phyloP scores from a whole-genome alignment of 2,329 filamentous ascomycete species.

The Curvularia hawaiiensis region DNA sequence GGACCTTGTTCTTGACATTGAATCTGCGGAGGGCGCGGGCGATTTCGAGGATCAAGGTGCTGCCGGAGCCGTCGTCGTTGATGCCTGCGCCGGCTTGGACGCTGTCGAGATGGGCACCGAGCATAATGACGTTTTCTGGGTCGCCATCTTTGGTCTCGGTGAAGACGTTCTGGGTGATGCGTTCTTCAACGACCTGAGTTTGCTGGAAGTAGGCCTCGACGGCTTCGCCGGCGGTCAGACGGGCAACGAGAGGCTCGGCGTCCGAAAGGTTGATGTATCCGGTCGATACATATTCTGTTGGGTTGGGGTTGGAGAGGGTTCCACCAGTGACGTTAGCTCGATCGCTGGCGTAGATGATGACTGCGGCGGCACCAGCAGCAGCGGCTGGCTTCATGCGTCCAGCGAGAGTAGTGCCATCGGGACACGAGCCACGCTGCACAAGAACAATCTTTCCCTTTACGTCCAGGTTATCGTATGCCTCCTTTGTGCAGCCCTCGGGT shows the following conservation, averaged over 20 bases:
- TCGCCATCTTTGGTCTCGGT: constrained; percentile 48
- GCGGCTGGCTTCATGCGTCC: constrained; percentile 49
- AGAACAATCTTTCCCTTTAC: constrained; percentile 51
- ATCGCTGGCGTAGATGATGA: constrained; percentile 51
- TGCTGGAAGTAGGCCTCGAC: constrained; percentile 52
- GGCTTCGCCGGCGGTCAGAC: constrained; percentile 49
- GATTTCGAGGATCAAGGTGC: constrained; percentile 46
- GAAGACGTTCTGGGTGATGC: constrained; percentile 54
- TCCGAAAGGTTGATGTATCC: constrained; percentile 53
- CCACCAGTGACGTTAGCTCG: constrained; percentile 48
- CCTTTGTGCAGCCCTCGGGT: constrained; percentile 48
- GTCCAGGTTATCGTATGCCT: constrained; percentile 46
- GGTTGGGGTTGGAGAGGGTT: constrained; percentile 47
- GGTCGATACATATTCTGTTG: constrained; percentile 42
- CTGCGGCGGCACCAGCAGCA: constrained; percentile 49
- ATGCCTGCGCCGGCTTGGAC: constrained; percentile 48
- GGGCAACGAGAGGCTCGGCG: constrained; percentile 49
- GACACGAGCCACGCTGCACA: constrained; percentile 50
- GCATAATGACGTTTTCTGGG: constrained; percentile 45
- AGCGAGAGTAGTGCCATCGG: constrained; percentile 49
- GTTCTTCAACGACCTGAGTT: constrained; percentile 54
- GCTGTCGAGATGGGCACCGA: constrained; percentile 48
- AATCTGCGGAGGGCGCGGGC: constrained; percentile 46
- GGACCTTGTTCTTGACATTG: constrained; percentile 48
- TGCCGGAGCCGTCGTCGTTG: constrained; percentile 51